Evolutionary conservation across 2,329 filamentous ascomycete genomes (phyloP).

Genomic region (Aureobasidium sp.): DNA sequence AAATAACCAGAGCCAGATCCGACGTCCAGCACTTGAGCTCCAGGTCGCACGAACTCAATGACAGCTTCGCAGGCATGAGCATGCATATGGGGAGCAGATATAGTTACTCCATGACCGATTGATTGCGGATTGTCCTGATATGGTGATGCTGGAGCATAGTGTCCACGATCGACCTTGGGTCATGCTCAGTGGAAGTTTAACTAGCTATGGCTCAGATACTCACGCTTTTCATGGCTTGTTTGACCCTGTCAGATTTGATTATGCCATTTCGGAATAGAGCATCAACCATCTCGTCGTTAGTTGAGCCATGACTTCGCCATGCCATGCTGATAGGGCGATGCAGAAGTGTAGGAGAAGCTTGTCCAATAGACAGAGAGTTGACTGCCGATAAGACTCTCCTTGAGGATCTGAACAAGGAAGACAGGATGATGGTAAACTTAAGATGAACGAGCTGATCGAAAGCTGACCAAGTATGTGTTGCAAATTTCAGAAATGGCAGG

Average conservation of each 20-base stretch:
- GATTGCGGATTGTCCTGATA: constrained; percentile 68
- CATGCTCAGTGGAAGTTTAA: not conserved
- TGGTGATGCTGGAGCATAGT: constrained; percentile 66
- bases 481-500: not conserved
- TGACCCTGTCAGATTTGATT: constrained; percentile 65
- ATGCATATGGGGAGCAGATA: constrained; percentile 69
- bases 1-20: constrained; percentile 59
- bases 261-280: constrained; percentile 68
- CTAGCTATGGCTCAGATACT: constrained; percentile 12
- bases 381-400: not conserved
- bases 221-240: constrained; percentile 72
- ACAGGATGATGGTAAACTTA: not conserved
- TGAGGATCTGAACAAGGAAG: not conserved
- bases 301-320: constrained; percentile 73
- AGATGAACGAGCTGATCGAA: not conserved
- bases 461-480: not conserved
- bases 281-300: constrained; percentile 68
- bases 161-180: constrained; percentile 70
- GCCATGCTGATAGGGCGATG: constrained; percentile 58
- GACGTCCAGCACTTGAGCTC: constrained; percentile 43
- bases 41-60: constrained; percentile 49
- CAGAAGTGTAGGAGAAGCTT: not conserved
- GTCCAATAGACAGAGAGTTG: not conserved
- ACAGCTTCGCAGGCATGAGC: constrained; percentile 58
- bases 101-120: constrained; percentile 62